Conservation (phyloP, 2,329 filamentous ascomycete species). For the Arthrobotrys musiformis region DNA sequence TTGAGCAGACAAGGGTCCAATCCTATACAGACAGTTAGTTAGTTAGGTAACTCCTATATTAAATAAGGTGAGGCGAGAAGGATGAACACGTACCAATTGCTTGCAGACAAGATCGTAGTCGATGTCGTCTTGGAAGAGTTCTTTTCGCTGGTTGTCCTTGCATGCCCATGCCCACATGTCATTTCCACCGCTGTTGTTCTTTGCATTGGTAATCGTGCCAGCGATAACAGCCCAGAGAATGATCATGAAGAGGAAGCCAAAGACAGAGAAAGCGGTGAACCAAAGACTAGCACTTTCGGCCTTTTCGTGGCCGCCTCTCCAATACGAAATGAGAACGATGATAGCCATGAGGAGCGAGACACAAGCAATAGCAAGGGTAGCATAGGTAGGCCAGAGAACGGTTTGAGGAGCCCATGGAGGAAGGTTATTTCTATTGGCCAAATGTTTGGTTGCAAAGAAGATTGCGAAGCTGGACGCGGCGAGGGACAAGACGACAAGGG, state of each 20-base stretch:
- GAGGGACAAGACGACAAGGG: slow-evolving; percentile 91
- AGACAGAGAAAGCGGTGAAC: slow-evolving; percentile 92
- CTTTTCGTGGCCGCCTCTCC: slow-evolving; percentile 83
- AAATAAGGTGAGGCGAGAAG: slow-evolving; percentile 46
- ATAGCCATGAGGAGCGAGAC: slow-evolving; percentile 83
- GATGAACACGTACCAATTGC: slow-evolving; percentile 73
- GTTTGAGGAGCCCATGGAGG: slow-evolving; percentile 85
- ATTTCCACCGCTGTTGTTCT: slow-evolving; percentile 77
- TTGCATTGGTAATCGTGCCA: slow-evolving; percentile 81
- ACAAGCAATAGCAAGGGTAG: slow-evolving; percentile 80
- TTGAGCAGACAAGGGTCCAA: slow-evolving; percentile 94
- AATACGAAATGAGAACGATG: slow-evolving; percentile 84
- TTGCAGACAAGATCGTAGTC: slow-evolving; percentile 92
- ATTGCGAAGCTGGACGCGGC: slow-evolving; percentile 87
- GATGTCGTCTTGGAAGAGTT: slow-evolving; percentile 82
- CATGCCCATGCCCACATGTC: slow-evolving; percentile 99
- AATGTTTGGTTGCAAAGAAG: slow-evolving; percentile 84
- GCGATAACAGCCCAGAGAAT: slow-evolving; percentile 91
- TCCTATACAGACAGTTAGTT: slow-evolving; percentile 69
- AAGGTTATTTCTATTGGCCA: slow-evolving; percentile 81
- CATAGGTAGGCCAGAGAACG: slow-evolving; percentile 86
- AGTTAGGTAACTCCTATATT: too few species aligned
- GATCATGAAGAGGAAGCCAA: slow-evolving; percentile 92
- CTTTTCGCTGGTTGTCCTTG: slow-evolving; percentile 81
- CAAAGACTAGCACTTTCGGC: slow-evolving; percentile 95